These are phyloP conservation scores for Mercurialis annua DNA, from an alignment of 345 rosid species.

Conservation along the genomic window DNA sequence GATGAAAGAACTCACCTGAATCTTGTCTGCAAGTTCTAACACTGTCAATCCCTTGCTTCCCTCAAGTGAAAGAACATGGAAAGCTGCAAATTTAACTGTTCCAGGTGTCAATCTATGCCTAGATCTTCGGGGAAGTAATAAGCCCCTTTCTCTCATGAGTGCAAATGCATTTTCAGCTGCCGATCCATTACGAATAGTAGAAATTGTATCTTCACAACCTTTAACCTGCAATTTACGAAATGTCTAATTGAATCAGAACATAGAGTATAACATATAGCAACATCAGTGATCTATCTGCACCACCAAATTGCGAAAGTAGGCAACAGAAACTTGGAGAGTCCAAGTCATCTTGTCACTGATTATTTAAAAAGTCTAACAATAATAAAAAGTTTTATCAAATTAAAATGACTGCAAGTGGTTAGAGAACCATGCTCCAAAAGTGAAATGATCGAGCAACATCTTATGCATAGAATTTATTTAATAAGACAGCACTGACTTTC, in stretches of 20 bases:
- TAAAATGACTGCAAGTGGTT: neutral
- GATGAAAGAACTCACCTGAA: constrained; percentile 58
- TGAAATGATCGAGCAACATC: neutral
- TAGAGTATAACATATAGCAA: neutral
- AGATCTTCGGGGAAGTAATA: constrained; percentile 81
- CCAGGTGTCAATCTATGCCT: constrained; percentile 99
- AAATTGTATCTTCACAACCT: constrained; percentile 66
- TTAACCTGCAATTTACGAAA: constrained; percentile 55
- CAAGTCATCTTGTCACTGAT: neutral
- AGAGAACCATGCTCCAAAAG: neutral
- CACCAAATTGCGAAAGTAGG: constrained; percentile 10
- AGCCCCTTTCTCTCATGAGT: constrained; percentile 89
- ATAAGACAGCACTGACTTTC: neutral
- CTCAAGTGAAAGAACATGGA: constrained; percentile 97
- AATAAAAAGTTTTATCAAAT: neutral
- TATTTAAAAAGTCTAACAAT: too few relatives aligned
- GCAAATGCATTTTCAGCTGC: constrained; percentile 96
- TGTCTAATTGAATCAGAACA: constrained; percentile 11
- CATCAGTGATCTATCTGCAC: constrained; percentile 1
- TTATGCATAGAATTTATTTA: neutral
- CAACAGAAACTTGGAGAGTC: neutral
- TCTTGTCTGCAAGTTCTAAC: constrained; percentile 92
- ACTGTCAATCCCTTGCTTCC: constrained; percentile 93
- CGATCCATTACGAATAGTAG: constrained; percentile 86
- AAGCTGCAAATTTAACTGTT: constrained; percentile 99